Evolutionary conservation across 2,329 filamentous ascomycete species (phyloP), one percentile per base, ranked within the genome.

Genomic region (Eutypella sp.): DNA sequence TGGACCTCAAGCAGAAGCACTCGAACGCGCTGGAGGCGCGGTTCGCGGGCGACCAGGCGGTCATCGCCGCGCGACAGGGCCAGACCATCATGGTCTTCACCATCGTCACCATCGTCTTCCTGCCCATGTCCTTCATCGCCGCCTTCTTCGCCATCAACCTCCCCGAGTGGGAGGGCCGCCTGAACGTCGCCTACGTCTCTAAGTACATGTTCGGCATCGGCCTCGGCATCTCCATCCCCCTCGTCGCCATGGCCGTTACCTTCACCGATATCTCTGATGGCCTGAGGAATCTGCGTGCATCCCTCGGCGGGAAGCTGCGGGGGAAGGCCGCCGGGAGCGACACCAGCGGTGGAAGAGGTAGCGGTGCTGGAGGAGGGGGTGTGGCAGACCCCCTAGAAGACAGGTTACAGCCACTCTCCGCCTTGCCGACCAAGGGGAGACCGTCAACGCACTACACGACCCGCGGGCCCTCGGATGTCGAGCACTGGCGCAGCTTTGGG

Each of bases 1-100:
- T 83, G 0, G 80, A 83, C 49, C 69, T 82, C 2, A 83, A 84
- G 52, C 80, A 84, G 52, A 83, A 83, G 58, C 78, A 83, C 44
- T 79, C 78, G 51, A 83, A 82, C 60, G 78, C 77, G 0, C 74
- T 81, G 43, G 79, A 83, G 54, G 80, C 79, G 1, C 75, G 78
- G 3, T 81, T 74, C 42, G 71, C 74, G 0, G 64, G 74, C 8
- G 74, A 81, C 39, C 78, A 81, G 58, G 79, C 80, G 0, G 72
- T 74, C 3, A 74, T 74, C 1, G 79, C 79, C 0, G 74, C 78
- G 1, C 66, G 73, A 3, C 59, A 67, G 37, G 62, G 62, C n/a
- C 63, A 65, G 52, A 63, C 62, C 1, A 59, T 67, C 27, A 58
- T 67, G 54, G 56, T 61, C 1, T 67, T 69, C 48, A 68, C 66